Evolutionary conservation across 2,329 filamentous ascomycete species (phyloP).

Genomic region (Aspergillus pseudoterreus): DNA sequence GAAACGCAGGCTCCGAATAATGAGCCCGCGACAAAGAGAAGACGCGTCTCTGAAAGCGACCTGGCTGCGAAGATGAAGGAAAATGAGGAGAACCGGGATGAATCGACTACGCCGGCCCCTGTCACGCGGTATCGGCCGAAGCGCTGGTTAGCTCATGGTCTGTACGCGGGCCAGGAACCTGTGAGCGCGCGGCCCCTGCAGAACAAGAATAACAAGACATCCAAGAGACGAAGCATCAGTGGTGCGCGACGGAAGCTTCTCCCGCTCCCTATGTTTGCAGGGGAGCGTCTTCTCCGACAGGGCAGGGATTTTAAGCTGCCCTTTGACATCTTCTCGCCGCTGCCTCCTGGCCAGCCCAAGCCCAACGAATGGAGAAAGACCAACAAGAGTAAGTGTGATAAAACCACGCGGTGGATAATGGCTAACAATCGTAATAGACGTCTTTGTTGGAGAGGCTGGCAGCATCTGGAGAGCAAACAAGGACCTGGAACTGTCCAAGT

Average conservation of each 20-base stretch:
- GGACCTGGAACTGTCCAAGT: conserved; percentile 70
- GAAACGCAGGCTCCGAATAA: conserved; percentile 13
- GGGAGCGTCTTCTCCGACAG: conserved; percentile 65
- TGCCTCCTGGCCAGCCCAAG: conserved; percentile 81
- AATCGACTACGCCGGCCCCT: conserved; percentile 5
- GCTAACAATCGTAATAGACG: conserved; percentile 58
- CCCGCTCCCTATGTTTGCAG: conserved; percentile 75
- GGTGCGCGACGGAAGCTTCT: conserved; percentile 47
- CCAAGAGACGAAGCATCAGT: conserved; percentile 28
- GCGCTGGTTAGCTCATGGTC: conserved; percentile 74
- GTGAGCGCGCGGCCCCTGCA: conserved; percentile 48
- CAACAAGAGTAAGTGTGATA: conserved; percentile 69
- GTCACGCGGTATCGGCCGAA: conserved; percentile 51
- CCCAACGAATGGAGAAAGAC: conserved; percentile 90
- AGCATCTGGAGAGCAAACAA: conserved; percentile 77
- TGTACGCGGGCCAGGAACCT: conserved; percentile 78
- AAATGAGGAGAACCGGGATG: conserved; percentile 20
- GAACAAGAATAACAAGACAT: conserved; percentile 42
- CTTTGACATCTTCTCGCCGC: conserved; percentile 82
- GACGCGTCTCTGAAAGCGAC: conserved; percentile 39
- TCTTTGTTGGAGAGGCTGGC: conserved; percentile 81
- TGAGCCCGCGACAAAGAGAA: conserved; percentile 38
- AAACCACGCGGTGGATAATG: conserved; percentile 1
- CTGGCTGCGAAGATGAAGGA: conserved; percentile 20
- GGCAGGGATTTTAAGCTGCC: conserved; percentile 84